Evolutionary conservation across 192 early-diverging fungal species (phyloP), one percentile per base, ranked within the genome.

Genomic region (Entomortierella parvispora): DNA sequence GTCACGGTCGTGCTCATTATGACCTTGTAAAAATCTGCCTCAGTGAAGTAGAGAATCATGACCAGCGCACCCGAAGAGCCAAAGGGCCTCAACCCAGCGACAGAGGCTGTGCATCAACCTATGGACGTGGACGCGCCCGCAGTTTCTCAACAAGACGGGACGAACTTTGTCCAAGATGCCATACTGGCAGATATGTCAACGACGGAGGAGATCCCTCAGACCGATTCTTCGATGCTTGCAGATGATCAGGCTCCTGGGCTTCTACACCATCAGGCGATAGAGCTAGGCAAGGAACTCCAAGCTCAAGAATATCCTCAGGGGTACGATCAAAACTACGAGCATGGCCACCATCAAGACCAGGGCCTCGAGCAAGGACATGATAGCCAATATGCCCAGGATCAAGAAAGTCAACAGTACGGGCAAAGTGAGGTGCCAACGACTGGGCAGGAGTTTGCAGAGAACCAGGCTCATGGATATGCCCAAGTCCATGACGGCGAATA

Each of bases 71-170:
- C 61, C 48, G 48, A 42, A 26, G 32, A 40, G 23, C 18, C 48
- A 14, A 22, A 32, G 10, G 32, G 17, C 48, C 34, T 29, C 26
- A 45, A 37, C 34, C 48, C 61, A 22, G 61, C 29, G 22, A 48
- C 11, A n/a, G 47, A 48, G 47, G 12, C 28, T 15, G 11, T 15
- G 23, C 32, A 2, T 63, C 48, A 51, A 48, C 48, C 47, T 17
- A 63, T 63, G 61, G 61, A 63, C 29, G 33, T 63, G 22, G 61
- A 63, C 54, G 31, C 4, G 7, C 29, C 59, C 28, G 5, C 18
- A 28, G 29, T 22, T 23, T 18, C 15, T 23, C 44, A n/a, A 26
- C 26, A 12, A 9, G 37, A 40, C 29, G 28, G 12, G 17, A 8
- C 45, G n/a, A 28, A 8, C 34, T 10, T 22, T 10, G 34, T 22